These are phyloP conservation scores for Curvularia sp. DNA, from an alignment of 2,329 filamentous ascomycete genomes.

Conservation along the genomic window DNA sequence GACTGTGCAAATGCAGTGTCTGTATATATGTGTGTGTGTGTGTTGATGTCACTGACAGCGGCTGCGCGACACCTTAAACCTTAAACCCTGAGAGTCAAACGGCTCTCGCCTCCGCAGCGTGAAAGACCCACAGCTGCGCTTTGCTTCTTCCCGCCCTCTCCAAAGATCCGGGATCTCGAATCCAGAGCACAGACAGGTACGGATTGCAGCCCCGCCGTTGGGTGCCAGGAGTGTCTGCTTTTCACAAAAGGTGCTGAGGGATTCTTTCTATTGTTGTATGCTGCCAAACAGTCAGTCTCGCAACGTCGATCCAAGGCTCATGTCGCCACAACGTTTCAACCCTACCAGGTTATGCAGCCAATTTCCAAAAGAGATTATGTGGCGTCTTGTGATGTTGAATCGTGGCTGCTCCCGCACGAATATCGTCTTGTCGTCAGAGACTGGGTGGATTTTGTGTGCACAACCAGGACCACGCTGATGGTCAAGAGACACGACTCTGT, in stretches of 20 bases:
- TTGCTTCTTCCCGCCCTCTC: constrained; percentile 50
- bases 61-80: constrained; percentile 45
- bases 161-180: constrained; percentile 45
- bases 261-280: constrained; percentile 30
- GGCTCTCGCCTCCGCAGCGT: constrained; percentile 41
- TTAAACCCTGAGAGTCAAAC: constrained; percentile 43
- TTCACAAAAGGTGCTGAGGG: constrained; percentile 43
- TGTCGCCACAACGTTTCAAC: constrained; percentile 42
- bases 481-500: constrained; percentile 24
- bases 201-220: constrained; percentile 30
- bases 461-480: constrained; percentile 37
- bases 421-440: constrained; percentile 39
- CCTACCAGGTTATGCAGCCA: constrained; percentile 49
- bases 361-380: constrained; percentile 44
- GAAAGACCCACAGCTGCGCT: constrained; percentile 39
- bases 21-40: constrained; percentile 9
- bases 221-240: constrained; percentile 37
- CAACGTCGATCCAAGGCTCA: constrained; percentile 36
- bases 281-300: constrained; percentile 47
- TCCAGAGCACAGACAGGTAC: constrained; percentile 47
- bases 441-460: constrained; percentile 42
- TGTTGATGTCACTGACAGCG: constrained; percentile 36
- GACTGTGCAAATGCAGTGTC: constrained; percentile 18
- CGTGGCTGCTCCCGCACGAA: constrained; percentile 46
- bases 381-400: constrained; percentile 41